phyloP scores from a whole-genome alignment of 1,284 basidiomycete genomes.

The Boletus sp. region DNA sequence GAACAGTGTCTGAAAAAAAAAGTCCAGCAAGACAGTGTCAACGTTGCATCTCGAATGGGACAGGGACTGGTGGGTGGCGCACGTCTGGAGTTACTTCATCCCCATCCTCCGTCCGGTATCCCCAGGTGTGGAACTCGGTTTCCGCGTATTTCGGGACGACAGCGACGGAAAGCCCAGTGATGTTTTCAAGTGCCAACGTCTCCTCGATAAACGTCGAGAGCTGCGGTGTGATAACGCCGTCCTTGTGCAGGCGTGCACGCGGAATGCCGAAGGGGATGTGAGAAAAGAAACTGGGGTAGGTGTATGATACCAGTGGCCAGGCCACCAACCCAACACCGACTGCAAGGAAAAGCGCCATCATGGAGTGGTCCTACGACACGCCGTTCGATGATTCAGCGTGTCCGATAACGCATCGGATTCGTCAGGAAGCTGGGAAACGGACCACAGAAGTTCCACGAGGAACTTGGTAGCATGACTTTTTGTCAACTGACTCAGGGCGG shows the following conservation, averaged over 20 bases:
- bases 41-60: not conserved
- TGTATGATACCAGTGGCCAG: slow-evolving; percentile 10
- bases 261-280: not conserved
- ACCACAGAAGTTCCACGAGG: not conserved
- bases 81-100: slow-evolving; percentile 23
- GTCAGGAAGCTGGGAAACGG: not conserved
- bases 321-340: slow-evolving; percentile 10
- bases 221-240: slow-evolving; percentile 15
- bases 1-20: slow-evolving; percentile 37
- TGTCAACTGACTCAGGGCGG: not conserved
- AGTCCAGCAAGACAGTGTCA: not conserved
- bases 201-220: slow-evolving; percentile 20
- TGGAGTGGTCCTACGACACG: not conserved
- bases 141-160: slow-evolving; percentile 18
- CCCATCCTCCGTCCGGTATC: slow-evolving; percentile 23
- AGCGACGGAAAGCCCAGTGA: slow-evolving; percentile 25
- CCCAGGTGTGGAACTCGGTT: slow-evolving; percentile 26
- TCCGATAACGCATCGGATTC: not conserved
- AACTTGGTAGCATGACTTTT: not conserved
- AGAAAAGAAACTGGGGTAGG: slow-evolving; percentile 1
- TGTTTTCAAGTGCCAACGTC: slow-evolving; percentile 17
- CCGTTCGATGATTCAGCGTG: not conserved
- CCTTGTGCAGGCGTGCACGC: not conserved
- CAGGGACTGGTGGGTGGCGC: not conserved
- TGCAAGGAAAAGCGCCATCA: slow-evolving; percentile 16